Percentiles rank a stretch among this genome's conserved stretches.
Conservation (phyloP, 495 filamentous ascomycete species). For the Aspergillus coremiiformis region DNA sequence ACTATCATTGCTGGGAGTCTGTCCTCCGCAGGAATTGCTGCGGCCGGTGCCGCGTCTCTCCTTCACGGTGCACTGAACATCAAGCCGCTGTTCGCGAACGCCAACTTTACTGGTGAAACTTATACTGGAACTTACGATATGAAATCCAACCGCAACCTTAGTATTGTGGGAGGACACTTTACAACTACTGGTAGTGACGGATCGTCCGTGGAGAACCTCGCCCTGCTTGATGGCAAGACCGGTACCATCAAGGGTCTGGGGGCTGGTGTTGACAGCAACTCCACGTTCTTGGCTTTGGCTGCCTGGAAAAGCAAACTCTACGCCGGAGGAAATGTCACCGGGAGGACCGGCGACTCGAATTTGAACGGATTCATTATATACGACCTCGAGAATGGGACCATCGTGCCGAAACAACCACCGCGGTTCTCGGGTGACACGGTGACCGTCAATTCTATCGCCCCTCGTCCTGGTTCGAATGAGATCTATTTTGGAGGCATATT, state of each 20-base stretch:
- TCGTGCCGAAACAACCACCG: slow-evolving; percentile 58
- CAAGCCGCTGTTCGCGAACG: slow-evolving; percentile 55
- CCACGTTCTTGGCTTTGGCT: slow-evolving; percentile 65
- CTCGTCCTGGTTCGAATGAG: slow-evolving; percentile 56
- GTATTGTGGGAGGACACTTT: slow-evolving; percentile 86
- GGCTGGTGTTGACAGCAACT: slow-evolving; percentile 57
- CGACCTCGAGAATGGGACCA: slow-evolving; percentile 56
- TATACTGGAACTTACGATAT: slow-evolving; percentile 71
- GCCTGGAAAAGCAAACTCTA: slow-evolving; percentile 64
- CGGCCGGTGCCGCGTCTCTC: slow-evolving; percentile 62
- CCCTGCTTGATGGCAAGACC: slow-evolving; percentile 60
- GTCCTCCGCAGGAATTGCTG: slow-evolving; percentile 58
- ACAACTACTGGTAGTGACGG: slow-evolving; percentile 61
- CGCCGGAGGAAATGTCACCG: slow-evolving; percentile 73
- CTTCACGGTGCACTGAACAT: slow-evolving; percentile 41
- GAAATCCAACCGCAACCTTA: slow-evolving; percentile 62
- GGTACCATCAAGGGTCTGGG: slow-evolving; percentile 64
- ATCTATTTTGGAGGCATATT: slow-evolving; percentile 87
- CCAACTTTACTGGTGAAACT: slow-evolving; percentile 55
- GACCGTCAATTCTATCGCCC: slow-evolving; percentile 65
- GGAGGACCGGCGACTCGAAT: slow-evolving; percentile 51
- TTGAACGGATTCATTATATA: slow-evolving; percentile 75
- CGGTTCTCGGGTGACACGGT: slow-evolving; percentile 59
- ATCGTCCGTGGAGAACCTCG: slow-evolving; percentile 66
- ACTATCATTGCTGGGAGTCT: slow-evolving; percentile 74